Evolutionary conservation across 192 early-diverging fungal species (phyloP).

Genomic region (Thamnidium elegans): DNA sequence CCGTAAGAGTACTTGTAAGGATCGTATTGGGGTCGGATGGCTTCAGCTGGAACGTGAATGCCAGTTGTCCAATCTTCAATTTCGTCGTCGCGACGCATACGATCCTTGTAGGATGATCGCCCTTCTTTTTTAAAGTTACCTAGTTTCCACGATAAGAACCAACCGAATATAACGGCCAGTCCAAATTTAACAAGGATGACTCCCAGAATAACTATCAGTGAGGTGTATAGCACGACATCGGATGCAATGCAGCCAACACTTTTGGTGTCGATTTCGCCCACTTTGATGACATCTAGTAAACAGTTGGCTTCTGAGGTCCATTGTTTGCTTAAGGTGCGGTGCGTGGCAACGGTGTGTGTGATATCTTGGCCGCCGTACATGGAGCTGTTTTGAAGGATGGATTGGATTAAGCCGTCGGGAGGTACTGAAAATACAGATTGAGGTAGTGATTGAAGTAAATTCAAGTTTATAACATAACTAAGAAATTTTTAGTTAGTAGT

Average conservation of each 20-base stretch:
- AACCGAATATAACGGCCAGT: slow-evolving; percentile 76
- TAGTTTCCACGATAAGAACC: slow-evolving; percentile 76
- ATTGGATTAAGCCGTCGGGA: slow-evolving; percentile 26
- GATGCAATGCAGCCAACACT: slow-evolving; percentile 84
- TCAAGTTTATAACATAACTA: slow-evolving; percentile 39
- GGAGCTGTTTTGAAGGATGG: slow-evolving; percentile 8
- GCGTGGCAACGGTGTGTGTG: slow-evolving; percentile 36
- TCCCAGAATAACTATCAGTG: slow-evolving; percentile 70
- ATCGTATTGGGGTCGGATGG: slow-evolving; percentile 20
- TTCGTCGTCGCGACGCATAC: slow-evolving; percentile 62
- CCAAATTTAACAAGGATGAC: slow-evolving; percentile 69
- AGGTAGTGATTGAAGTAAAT: slow-evolving; percentile 32
- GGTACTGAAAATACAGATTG: slow-evolving; percentile 25
- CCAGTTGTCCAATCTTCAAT: slow-evolving; percentile 76
- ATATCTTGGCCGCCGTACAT: slow-evolving; percentile 54
- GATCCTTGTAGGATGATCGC: slow-evolving; percentile 58
- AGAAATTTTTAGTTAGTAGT: background rate
- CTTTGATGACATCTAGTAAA: slow-evolving; percentile 70
- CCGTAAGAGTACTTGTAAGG: background rate
- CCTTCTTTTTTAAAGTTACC: slow-evolving; percentile 65
- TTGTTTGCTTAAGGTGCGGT: slow-evolving; percentile 39
- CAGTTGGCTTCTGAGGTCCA: slow-evolving; percentile 62
- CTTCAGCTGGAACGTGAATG: slow-evolving; percentile 55
- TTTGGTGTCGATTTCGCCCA: slow-evolving; percentile 80
- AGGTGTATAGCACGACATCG: slow-evolving; percentile 71